These are phyloP conservation scores for Ceratocystis variospora DNA, from an alignment of 2,329 filamentous ascomycete genomes.

Conservation along the genomic window DNA sequence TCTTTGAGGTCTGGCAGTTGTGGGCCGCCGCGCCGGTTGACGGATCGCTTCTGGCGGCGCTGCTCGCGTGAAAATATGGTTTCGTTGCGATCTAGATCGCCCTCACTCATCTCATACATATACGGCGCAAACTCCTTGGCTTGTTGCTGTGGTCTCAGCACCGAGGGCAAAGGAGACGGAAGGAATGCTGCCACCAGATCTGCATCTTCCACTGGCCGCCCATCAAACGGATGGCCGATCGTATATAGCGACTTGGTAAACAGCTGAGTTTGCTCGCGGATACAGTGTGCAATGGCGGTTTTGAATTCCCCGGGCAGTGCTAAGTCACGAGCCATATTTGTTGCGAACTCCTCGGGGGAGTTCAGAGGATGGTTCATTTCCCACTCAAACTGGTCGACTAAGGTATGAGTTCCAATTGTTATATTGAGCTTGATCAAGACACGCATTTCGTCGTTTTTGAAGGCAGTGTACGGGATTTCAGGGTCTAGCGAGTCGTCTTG, in stretches of 20 bases:
- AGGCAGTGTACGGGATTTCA: constrained; percentile 77
- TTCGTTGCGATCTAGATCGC: constrained; percentile 79
- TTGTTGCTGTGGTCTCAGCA: constrained; percentile 81
- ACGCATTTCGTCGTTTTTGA: constrained; percentile 98
- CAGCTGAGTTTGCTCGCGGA: constrained; percentile 86
- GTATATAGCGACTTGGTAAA: constrained; percentile 91
- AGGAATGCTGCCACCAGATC: constrained; percentile 79
- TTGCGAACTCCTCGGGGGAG: constrained; percentile 86
- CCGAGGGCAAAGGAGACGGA: constrained; percentile 63
- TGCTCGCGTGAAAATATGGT: constrained; percentile 88
- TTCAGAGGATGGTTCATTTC: constrained; percentile 93
- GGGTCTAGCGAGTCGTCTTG: constrained; percentile 85
- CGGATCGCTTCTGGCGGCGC: constrained; percentile 83
- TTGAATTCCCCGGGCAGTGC: constrained; percentile 90
- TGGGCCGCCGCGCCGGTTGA: constrained; percentile 84
- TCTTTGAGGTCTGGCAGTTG: constrained; percentile 94
- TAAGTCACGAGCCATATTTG: constrained; percentile 76
- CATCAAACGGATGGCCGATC: constrained; percentile 87
- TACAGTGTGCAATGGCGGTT: constrained; percentile 93
- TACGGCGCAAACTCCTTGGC: constrained; percentile 91
- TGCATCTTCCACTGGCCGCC: constrained; percentile 79
- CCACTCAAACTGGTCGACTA: constrained; percentile 98
- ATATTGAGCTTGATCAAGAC: constrained; percentile 93
- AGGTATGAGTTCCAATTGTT: constrained; percentile 84
- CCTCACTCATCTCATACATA: constrained; percentile 84